Conservation (phyloP, 2,329 filamentous ascomycete genomes). For the Stachybotrys echinatus region DNA sequence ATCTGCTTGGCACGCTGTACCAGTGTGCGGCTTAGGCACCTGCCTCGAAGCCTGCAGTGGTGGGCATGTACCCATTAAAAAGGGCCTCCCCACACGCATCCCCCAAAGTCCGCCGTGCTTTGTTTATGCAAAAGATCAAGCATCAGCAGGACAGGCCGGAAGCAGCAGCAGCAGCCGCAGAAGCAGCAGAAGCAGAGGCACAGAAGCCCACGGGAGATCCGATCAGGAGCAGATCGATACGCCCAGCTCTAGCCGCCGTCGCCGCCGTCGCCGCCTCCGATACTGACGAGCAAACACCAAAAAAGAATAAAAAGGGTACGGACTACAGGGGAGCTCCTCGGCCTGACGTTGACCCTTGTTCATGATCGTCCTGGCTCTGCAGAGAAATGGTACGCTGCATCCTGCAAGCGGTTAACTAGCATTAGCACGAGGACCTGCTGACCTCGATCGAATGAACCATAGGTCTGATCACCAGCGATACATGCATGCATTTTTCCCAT, state of each 20-base stretch:
- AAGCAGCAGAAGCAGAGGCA: not conserved
- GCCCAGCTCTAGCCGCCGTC: not conserved
- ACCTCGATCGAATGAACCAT: not conserved
- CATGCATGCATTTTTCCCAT: not conserved
- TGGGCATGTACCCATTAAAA: no score
- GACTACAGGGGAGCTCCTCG: not conserved
- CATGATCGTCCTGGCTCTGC: conserved; percentile 22
- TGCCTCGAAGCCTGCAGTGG: no score
- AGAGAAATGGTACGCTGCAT: conserved; percentile 27
- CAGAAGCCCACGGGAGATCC: not conserved
- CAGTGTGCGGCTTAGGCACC: no score
- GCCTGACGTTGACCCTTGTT: conserved; percentile 14
- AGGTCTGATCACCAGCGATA: not conserved
- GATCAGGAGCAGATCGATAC: not conserved
- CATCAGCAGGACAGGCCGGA: not conserved
- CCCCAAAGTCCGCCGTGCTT: not conserved
- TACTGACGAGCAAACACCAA: no score
- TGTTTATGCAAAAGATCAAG: not conserved
- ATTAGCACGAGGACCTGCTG: conserved; percentile 2
- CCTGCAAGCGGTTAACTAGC: conserved; percentile 22
- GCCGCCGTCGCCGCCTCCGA: no score
- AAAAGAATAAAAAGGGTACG: not conserved
- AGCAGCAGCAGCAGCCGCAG: not conserved
- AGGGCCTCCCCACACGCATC: not conserved
- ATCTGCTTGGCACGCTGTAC: not conserved